Percentiles rank a stretch among this genome's conserved stretches.
Evolutionary conservation across 164 flowering plant genomes (phyloP).

Genomic region (Dillenia suffruticosa): DNA sequence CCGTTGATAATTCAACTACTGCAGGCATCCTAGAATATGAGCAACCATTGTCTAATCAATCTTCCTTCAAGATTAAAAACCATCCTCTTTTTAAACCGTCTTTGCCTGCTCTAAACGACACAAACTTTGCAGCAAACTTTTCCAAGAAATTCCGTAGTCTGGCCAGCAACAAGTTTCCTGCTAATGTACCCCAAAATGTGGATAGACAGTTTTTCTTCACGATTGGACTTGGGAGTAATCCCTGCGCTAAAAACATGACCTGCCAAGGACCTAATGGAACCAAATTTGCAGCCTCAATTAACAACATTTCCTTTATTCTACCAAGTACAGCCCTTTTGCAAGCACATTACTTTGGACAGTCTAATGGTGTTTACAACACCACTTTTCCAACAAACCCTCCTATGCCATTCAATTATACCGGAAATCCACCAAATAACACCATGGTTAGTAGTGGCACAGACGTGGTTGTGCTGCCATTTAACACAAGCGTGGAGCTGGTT

Average conservation of each 20-base stretch:
- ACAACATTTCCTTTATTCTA: constrained; percentile 48
- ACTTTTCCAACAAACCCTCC: constrained; percentile 47
- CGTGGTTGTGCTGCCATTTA: constrained; percentile 43
- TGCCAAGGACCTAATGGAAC: constrained; percentile 70
- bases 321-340: constrained; percentile 58
- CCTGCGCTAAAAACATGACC: constrained; percentile 41
- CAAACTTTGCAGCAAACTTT: constrained; percentile 38
- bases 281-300: constrained; percentile 46
- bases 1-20: constrained; percentile 64
- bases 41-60: not conserved
- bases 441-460: constrained; percentile 40
- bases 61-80: constrained; percentile 12
- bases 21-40: constrained; percentile 50
- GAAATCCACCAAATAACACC: constrained; percentile 55
- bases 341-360: constrained; percentile 40
- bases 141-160: constrained; percentile 40
- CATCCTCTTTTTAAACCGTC: constrained; percentile 33
- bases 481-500: constrained; percentile 27
- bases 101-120: constrained; percentile 53
- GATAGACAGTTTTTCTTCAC: constrained; percentile 57
- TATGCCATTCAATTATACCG: constrained; percentile 49
- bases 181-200: constrained; percentile 49
- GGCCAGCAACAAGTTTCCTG: constrained; percentile 41
- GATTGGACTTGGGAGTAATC: constrained; percentile 48
- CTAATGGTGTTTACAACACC: constrained; percentile 46